Evolutionary conservation across 306 rosid species (phyloP).

Genomic region (Erythrophleum fordii): DNA sequence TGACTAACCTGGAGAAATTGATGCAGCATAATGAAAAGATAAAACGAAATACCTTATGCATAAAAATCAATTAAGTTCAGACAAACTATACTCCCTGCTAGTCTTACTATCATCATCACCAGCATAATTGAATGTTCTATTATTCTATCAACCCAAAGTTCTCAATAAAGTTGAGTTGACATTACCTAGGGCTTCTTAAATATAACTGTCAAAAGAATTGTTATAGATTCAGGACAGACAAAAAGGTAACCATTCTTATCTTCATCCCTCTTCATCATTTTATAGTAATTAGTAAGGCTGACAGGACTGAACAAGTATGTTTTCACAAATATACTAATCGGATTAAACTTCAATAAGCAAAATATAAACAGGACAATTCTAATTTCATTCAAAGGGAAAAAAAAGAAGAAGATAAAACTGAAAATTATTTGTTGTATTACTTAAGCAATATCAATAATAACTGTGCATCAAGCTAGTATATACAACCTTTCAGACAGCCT

Average conservation of each 20-base stretch:
- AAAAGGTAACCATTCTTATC: slow-evolving; percentile 3
- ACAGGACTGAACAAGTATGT: slow-evolving; percentile 24
- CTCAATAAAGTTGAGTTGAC: slow-evolving; percentile 15
- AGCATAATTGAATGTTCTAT: not conserved
- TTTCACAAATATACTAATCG: slow-evolving; percentile 14
- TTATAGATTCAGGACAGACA: not conserved
- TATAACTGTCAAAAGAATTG: not conserved
- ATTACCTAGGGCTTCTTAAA: slow-evolving; percentile 5
- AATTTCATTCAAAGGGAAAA: slow-evolving; percentile 2
- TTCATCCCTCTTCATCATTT: not conserved
- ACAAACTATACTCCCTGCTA: not conserved
- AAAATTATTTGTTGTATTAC: not conserved
- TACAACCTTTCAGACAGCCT: slow-evolving; percentile 81
- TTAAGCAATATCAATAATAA: slow-evolving; percentile 26
- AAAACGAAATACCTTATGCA: slow-evolving; percentile 29
- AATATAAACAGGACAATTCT: not conserved
- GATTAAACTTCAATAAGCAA: slow-evolving; percentile 20
- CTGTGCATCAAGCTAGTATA: slow-evolving; percentile 26
- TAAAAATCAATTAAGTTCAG: slow-evolving; percentile 9
- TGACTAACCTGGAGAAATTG: slow-evolving; percentile 65
- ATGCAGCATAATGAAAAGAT: slow-evolving; percentile 25
- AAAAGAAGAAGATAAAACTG: not conserved
- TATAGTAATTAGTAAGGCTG: not conserved
- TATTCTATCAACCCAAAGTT: slow-evolving; percentile 4
- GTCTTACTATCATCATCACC: slow-evolving; percentile 3